Evolutionary conservation across 495 filamentous ascomycete species (phyloP).

Genomic region (Tetracladium setigerum): DNA sequence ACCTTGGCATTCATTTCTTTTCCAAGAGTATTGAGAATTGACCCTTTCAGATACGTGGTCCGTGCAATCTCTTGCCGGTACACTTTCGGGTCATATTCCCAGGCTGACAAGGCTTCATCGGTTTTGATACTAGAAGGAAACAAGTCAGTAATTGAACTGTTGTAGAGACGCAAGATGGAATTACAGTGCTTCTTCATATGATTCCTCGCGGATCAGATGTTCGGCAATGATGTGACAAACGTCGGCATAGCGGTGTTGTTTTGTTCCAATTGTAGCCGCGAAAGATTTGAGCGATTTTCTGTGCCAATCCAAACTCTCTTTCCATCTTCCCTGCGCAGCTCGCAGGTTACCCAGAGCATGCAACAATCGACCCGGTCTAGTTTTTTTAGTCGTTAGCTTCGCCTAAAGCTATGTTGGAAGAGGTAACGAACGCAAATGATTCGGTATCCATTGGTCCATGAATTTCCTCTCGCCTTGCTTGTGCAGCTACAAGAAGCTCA

Average conservation of each 20-base stretch:
- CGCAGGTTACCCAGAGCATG: conserved; percentile 26
- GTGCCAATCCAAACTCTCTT: conserved; percentile 24
- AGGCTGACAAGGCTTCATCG: no score
- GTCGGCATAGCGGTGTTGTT: conserved; percentile 23
- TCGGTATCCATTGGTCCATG: no score
- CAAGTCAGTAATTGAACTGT: no score
- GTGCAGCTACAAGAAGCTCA: no score
- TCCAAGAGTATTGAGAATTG: neutral
- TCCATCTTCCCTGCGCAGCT: conserved; percentile 9
- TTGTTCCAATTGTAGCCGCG: conserved; percentile 21
- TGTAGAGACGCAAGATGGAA: no score
- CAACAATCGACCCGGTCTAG: conserved; percentile 25
- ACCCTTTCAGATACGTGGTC: no score
- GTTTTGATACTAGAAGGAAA: no score
- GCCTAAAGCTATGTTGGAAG: no score
- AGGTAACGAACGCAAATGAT: conserved; percentile 9
- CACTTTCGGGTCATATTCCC: no score
- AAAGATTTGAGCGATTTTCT: conserved; percentile 17
- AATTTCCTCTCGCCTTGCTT: no score
- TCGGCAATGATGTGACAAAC: conserved; percentile 24
- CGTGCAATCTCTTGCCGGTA: no score
- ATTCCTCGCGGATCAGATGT: conserved; percentile 19
- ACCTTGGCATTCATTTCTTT: neutral
- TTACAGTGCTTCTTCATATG: conserved; percentile 17
- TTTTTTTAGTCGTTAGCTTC: no score